Percentiles rank a stretch among this genome's conserved stretches.
Conservation (phyloP, 2,329 filamentous ascomycete species). For the Sclerotiophoma versabilis region DNA sequence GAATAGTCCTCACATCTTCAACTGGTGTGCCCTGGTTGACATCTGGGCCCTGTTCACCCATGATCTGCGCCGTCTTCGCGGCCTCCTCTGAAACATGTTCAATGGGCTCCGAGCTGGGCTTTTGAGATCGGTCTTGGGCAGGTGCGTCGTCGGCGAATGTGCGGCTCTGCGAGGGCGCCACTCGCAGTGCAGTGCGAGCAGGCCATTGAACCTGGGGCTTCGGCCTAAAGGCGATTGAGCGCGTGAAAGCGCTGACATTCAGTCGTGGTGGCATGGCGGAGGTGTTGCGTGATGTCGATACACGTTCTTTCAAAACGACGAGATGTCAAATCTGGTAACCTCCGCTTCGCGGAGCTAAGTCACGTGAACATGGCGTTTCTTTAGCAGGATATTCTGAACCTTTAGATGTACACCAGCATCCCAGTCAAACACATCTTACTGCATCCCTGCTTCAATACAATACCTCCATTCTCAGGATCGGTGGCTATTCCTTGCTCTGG, state of each 20-base stretch:
- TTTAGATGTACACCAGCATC: no score
- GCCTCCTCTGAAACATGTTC: slow-evolving; percentile 72
- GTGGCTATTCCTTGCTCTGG: neutral
- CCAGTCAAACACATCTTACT: no score
- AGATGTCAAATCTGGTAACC: slow-evolving; percentile 14
- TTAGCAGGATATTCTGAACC: neutral
- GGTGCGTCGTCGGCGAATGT: slow-evolving; percentile 42
- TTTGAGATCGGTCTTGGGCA: slow-evolving; percentile 39
- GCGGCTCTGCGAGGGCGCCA: slow-evolving; percentile 39
- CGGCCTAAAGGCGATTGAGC: slow-evolving; percentile 44
- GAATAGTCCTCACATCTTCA: slow-evolving; percentile 61
- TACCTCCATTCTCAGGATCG: neutral
- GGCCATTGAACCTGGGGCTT: slow-evolving; percentile 41
- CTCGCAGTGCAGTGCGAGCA: slow-evolving; percentile 28
- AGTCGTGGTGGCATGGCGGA: slow-evolving; percentile 50
- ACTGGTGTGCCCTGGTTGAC: slow-evolving; percentile 71
- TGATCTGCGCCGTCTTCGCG: slow-evolving; percentile 64
- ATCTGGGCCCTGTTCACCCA: slow-evolving; percentile 65
- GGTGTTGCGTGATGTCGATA: slow-evolving; percentile 24
- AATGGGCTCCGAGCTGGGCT: slow-evolving; percentile 49
- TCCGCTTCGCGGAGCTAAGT: slow-evolving; percentile 15
- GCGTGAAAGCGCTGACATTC: slow-evolving; percentile 39
- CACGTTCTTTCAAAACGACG: slow-evolving; percentile 28
- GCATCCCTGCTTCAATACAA: no score
- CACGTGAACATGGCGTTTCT: slow-evolving; percentile 23